phyloP scores from a whole-genome alignment of 2,329 filamentous ascomycete species.

The Calonectria honghensis region DNA sequence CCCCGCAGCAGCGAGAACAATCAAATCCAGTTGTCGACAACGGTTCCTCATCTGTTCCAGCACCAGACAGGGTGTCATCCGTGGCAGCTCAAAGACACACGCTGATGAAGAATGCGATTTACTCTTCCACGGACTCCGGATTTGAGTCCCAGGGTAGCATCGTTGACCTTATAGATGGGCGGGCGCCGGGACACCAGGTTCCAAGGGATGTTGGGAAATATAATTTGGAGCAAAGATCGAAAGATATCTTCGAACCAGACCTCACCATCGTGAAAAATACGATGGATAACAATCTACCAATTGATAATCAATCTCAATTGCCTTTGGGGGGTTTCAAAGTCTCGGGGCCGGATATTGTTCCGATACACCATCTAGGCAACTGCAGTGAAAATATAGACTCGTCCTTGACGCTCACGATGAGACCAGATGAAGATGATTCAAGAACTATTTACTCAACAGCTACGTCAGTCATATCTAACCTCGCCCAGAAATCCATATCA shows the following conservation, averaged over 20 bases:
- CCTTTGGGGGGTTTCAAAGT: background rate
- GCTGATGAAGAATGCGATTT: background rate
- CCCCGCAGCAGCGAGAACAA: too few species aligned
- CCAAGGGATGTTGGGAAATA: background rate
- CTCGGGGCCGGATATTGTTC: background rate
- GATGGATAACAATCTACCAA: background rate
- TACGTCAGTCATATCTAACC: background rate
- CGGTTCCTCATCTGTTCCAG: background rate
- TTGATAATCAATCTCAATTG: background rate
- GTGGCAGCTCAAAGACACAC: too few species aligned
- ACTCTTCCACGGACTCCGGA: background rate
- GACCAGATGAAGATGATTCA: background rate
- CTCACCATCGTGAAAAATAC: background rate
- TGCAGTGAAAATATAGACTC: background rate
- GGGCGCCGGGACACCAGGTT: background rate
- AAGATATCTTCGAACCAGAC: background rate
- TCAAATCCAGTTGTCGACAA: background rate
- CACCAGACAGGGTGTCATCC: background rate
- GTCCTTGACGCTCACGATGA: background rate
- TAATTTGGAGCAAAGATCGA: background rate
- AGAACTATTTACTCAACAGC: constrained; percentile 11
- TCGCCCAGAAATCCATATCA: constrained; percentile 1
- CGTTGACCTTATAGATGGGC: background rate
- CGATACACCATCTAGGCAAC: background rate
- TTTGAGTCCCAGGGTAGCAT: background rate